Evolutionary conservation across 352 stramenopile species (phyloP), one percentile per base, ranked within the genome.

Genomic region (Hyphochytrium catenoides): DNA sequence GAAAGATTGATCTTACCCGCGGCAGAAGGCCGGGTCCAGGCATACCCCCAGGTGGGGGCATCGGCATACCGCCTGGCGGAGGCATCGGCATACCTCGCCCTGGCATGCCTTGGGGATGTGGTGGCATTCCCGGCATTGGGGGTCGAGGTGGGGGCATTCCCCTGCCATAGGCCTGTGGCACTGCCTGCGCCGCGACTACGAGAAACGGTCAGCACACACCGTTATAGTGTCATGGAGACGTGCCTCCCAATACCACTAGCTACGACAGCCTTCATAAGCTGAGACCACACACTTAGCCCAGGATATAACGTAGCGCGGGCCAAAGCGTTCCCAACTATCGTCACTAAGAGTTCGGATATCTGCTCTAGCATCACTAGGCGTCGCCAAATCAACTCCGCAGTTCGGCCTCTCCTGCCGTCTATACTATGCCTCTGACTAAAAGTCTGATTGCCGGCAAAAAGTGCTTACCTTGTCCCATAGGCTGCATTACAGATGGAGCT

Each of bases 341-440:
- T 61, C 49, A 61, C 63, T 82, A 82, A 78, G 63, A 74, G 65
- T 82, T 78, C 64, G 35, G 34, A 56, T 22, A 72, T 54, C 77
- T 82, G 64, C 77, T 57, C 55, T 78, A 63, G 67, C 73, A 48
- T 21, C 22, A 25, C 11, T 23, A 15, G 36, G 43, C 31, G 23
- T 23, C 32, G 34, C 31, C 30, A 4, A 25, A 18, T 24, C 23
- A 35, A 24, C 29, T 16, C 7, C 41, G 31, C 27, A 26, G 34
- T 48, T 12, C 25, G 30, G 14, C 21, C 20, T 28, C 4, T 34
- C 26, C 15, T 24, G 28, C 24, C 22, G 11, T 9, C 36, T n/a
- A 26, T 26, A 21, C 31, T 23, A 14, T 21, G 19, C 30, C 1
- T 8, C 34, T 16, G 11, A 3, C 4, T 23, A 16, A 28, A 8